Base-by-base conservation (phyloP, 441 rosid species). In the Omphalea diandra region DNA sequence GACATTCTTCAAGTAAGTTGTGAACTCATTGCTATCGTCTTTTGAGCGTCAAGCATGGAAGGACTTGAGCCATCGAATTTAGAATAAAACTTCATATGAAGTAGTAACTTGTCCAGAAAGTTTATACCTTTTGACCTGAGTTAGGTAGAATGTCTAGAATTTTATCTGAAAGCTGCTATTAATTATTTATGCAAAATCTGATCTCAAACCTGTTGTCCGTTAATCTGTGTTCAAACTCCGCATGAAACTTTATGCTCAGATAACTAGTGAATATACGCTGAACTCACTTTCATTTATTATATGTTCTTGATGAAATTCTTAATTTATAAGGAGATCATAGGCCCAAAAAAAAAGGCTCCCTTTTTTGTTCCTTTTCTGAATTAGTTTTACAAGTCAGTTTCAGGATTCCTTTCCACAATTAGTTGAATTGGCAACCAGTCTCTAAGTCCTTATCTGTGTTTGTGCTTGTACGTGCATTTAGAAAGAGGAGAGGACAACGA, bases 1-100 rank as follows among this genome's bases (percentile, higher is more conserved):
- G 85, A 91, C 72, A 91, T 91, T 36, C 94, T 94, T 52, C 96
- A 92, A 75, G 97, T 94, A 80, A 84, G 96, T 82, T 49, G 22
- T 67, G 32, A 64, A 63, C 61, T 70, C 7, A 5, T 31, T 59
- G n/a, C 14, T 32, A 55, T 15, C 61, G 38, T 29, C 10, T 46
- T 29, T 24, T 62, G 15, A 70, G 44, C 57, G 49, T 36, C 49
- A 59, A 33, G n/a, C 29, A 10, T 38, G 4, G 27, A 10, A 4
- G 44, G 41, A 10, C 31, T 43, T 27, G 26, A 26, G 49, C 11
- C 49, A 24, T 36, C 68, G 29, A 29, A 64, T 64, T 64, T 29
- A 44, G 26, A 64, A 29, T 29, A 32, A 44, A 63, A 43, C 29
- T 54, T 58, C 33, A 26, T 27, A 41, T 63, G 14, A 12, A 64